Base-by-base conservation (phyloP, 805 yeast genomes). In the Ogataea salicorniae region DNA sequence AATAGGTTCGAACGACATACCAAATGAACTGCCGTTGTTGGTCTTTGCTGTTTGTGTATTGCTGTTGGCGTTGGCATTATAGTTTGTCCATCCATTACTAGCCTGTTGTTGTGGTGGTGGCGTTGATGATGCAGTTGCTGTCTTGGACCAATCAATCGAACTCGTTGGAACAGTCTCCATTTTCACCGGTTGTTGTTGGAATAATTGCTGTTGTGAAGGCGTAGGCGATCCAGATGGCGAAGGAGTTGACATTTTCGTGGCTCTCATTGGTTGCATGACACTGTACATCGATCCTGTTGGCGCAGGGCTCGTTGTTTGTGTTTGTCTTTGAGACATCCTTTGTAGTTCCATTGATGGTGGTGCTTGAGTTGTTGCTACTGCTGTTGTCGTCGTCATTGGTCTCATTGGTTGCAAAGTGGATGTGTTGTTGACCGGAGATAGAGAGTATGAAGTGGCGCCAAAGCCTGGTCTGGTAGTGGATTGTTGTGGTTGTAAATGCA, bases 181-280 rank as follows among this genome's bases (percentile, higher is more conserved):
- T 15, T 15, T 34, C 17, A 7, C 17, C 13, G 36, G n/a, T 34
- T 15, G n/a, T 34, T 38, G 20, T 31, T 18, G 41, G 34, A 22
- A 23, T 14, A 23, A 7, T 39, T 39, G 41, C 6, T n/a, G 18
- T 23, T 22, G 34, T n/a, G 49, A n/a, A 9, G 41, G 37, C 13
- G 39, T 23, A 22, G 51, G 45, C 2, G 48, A 14, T 31, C 46
- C 41, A 5, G 46, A 18, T n/a, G 47, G 46, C 6, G 53, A 43
- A 7, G 51, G 49, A 9, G 54, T 44, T 6, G 50, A 11, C 16
- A 47, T 36, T 22, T 46, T 38, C 1, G 56, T 51, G 33, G 54
- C 50, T 33, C 47, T 55, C 60, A 56, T 56, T 15, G 62, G 62
- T 49, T 54, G 58, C 62, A 58, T 55, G 16, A 55, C 37, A 17